phyloP scores from a whole-genome alignment of 495 filamentous ascomycete genomes.

The Aspergillus mulundensis region DNA sequence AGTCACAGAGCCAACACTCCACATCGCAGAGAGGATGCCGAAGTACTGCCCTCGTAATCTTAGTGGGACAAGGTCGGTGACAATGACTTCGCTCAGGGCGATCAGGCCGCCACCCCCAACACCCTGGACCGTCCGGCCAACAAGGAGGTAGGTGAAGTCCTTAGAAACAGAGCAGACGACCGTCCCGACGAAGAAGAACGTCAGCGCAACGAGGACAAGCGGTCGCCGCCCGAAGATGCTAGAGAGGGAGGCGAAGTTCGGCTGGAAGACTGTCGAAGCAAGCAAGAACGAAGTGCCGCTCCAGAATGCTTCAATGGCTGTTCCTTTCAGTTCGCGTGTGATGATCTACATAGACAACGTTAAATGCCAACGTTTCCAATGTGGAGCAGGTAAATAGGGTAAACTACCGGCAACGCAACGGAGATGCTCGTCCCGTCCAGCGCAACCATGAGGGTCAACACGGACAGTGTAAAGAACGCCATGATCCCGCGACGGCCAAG shows the following conservation, averaged over 20 bases:
- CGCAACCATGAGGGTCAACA: slow-evolving; percentile 63
- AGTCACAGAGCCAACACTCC: slow-evolving; percentile 61
- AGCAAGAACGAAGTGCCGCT: slow-evolving; percentile 53
- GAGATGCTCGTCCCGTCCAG: slow-evolving; percentile 72
- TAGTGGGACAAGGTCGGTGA: slow-evolving; percentile 61
- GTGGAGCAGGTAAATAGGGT: no score
- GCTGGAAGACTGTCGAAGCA: slow-evolving; percentile 45
- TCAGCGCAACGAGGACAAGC: slow-evolving; percentile 44
- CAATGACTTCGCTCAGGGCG: slow-evolving; percentile 59
- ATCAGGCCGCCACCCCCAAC: slow-evolving; percentile 70
- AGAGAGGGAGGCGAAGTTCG: slow-evolving; percentile 37
- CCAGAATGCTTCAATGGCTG: slow-evolving; percentile 58
- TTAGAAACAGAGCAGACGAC: slow-evolving; percentile 51
- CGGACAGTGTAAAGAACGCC: slow-evolving; percentile 47
- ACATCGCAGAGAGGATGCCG: slow-evolving; percentile 52
- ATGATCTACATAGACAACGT: no score
- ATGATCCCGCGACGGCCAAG: slow-evolving; percentile 24
- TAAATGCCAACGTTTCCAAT: no score
- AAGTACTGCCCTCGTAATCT: slow-evolving; percentile 44
- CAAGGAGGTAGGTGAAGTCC: slow-evolving; percentile 61
- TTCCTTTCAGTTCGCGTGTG: slow-evolving; percentile 42
- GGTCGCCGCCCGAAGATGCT: slow-evolving; percentile 41
- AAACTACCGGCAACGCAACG: slow-evolving; percentile 70
- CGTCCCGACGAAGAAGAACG: slow-evolving; percentile 56
- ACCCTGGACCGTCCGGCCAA: slow-evolving; percentile 65